Base-by-base conservation (phyloP, 2,329 filamentous ascomycete species). In the Ophiocordyceps camponoti-rufipedis region DNA sequence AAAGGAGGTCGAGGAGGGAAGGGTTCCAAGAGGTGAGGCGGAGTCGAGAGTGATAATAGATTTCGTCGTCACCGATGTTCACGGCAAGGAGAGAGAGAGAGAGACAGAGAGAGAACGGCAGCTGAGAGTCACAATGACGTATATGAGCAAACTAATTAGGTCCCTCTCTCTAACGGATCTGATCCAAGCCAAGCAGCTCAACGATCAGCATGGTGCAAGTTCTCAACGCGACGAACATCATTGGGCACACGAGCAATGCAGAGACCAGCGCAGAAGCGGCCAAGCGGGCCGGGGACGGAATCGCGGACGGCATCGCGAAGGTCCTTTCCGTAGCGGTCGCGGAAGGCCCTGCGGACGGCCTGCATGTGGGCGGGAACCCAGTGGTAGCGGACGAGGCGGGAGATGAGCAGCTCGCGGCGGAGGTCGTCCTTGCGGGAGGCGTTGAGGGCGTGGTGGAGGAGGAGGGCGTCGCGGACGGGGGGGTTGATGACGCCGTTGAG, bases 401-500 rank as follows among this genome's bases (percentile, higher is more conserved):
- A 88, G 51, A 94, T 93, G 44, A 98, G 75, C 43, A 95, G 68
- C 59, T 95, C 89, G 42, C 84, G 82, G 29, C 89, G 78, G 50
- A 88, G 70, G 45, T 74, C 63, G 56, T 89, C 84, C 50, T 75
- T 75, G 51, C 72, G 75, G 4, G 81, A 80, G 42, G 82, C 75
- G 18, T 79, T 82, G 51, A 96, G 78, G 2, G 91, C 89, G 65
- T 96, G 91, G 62, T 94, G 80, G 2, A 98, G 70, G 3, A 96
- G 78, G 35, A 95, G 73, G 3, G 89, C 86, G 61, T 96, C 91
- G 46, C 91, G 85, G 50, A 94, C 86, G 6, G 91, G 88, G 48
- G 84, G 84, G 66, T 96, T 96, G 67, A 96, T 94, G 47, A 94
- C 80, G 55, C 91, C 91, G 64, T 96, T 95, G 56, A 98, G 80